Base-by-base conservation (phyloP, 257 asterid genomes). In the Mentha longifolia region DNA sequence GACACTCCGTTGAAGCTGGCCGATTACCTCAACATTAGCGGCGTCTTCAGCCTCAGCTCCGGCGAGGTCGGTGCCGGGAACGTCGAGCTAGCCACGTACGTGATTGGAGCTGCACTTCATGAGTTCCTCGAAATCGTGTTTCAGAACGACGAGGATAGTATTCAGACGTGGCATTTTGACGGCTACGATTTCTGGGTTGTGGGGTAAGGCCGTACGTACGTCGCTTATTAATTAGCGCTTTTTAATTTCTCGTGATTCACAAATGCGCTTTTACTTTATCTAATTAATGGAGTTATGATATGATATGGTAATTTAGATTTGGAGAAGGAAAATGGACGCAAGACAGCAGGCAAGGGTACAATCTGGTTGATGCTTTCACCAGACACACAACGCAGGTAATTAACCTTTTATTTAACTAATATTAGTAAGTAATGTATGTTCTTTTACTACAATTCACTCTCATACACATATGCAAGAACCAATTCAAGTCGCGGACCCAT, bases 161-260 rank as follows among this genome's bases (percentile, higher is more conserved):
- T 91, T 60, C 97, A 94, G 19, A 77, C 96, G 0, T 87, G 96
- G 99, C 99, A 94, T 81, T 88, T 94, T 22, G 97, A 94, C 52
- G 99, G 99, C 62, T 88, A 91, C 45, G 96, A 91, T 81, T 94
- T 91, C 82, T 94, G 99, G 99, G 93, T 85, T 19, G 95, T 86
- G 0, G 99, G 96, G 97, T 91, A 82, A 14, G 87, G n/a, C n/a
- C n/a, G n/a, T n/a, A n/a, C n/a, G n/a, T n/a, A n/a, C n/a, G n/a
- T n/a, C n/a, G n/a, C n/a, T n/a, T n/a, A n/a, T n/a, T n/a, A n/a
- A 22, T 22, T 22, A 22, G 25, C 25, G 25, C 25, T 22, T 22
- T 22, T n/a, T n/a, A n/a, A n/a, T n/a, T 22, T 22, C 25, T 22
- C 25, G 25, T 22, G 2, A 22, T 22, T 22, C 25, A 22, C 25